Conservation (phyloP, 352 stramenopile species). For the Phytophthora europaea region DNA sequence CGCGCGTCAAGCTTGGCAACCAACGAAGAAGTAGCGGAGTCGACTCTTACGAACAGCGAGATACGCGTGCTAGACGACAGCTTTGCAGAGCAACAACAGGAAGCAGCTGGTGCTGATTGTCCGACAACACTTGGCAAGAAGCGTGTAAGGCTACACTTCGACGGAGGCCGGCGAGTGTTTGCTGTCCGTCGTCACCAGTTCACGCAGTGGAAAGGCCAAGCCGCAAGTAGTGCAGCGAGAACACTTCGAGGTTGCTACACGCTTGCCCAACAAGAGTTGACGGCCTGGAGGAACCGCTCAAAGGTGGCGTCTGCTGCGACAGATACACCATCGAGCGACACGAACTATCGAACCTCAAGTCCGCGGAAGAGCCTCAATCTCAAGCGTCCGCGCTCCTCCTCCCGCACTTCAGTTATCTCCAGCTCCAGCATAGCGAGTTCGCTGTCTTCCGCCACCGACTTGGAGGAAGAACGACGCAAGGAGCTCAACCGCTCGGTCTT, state of each 20-base stretch:
- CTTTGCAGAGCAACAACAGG: conserved; percentile 8
- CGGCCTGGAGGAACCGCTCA: conserved; percentile 11
- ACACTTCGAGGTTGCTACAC: conserved; percentile 28
- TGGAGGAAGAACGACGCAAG: conserved; percentile 28
- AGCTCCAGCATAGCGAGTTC: conserved; percentile 20
- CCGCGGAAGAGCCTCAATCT: background rate
- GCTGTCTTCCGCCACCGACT: conserved; percentile 23
- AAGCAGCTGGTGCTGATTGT: background rate
- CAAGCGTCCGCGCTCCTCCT: conserved; percentile 1
- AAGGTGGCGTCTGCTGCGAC: conserved; percentile 4
- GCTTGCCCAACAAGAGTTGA: conserved; percentile 24
- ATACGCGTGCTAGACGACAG: conserved; percentile 18
- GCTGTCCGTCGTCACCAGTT: conserved; percentile 25
- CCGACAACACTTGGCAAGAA: background rate
- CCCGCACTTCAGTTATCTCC: conserved; percentile 5
- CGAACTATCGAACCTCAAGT: background rate
- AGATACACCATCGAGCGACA: background rate
- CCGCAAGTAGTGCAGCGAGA: conserved; percentile 11
- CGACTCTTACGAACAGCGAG: background rate
- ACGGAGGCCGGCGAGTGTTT: conserved; percentile 6
- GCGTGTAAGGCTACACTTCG: conserved; percentile 1
- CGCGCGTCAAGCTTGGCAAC: too few relatives aligned
- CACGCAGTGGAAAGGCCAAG: conserved; percentile 24
- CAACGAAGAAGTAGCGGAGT: background rate
- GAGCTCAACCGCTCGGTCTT: conserved; percentile 9